Evolutionary conservation across 176 grass and related monocot genomes (phyloP).

Genomic region (Zea mays): DNA sequence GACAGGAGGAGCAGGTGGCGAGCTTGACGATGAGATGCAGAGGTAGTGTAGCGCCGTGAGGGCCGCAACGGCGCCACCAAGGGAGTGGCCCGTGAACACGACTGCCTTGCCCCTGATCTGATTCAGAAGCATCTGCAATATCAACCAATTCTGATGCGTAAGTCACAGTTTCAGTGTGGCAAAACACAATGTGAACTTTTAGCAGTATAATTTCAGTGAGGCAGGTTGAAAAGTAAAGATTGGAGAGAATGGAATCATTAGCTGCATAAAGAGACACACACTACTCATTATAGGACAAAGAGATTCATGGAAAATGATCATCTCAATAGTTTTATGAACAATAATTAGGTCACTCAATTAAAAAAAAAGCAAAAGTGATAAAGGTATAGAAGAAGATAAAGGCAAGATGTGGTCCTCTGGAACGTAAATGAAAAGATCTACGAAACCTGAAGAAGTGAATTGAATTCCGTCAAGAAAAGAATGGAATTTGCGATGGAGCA

Average conservation of each 20-base stretch:
- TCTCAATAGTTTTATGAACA: constrained; percentile 5
- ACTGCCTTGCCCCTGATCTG: constrained; percentile 74
- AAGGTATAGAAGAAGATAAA: not conserved
- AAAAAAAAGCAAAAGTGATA: constrained; percentile 11
- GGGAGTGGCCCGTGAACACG: constrained; percentile 82
- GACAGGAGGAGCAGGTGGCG: constrained; percentile 44
- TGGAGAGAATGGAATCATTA: not conserved
- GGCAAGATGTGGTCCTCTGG: constrained; percentile 20
- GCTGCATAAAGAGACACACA: constrained; percentile 5
- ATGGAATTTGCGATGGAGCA: not conserved
- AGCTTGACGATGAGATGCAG: constrained; percentile 55
- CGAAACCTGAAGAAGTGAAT: not conserved
- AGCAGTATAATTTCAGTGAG: not conserved
- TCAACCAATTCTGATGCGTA: not conserved
- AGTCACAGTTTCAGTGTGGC: not conserved
- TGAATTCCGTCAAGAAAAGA: not conserved
- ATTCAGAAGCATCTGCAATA: constrained; percentile 61
- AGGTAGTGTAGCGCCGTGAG: constrained; percentile 72
- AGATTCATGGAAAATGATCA: not conserved
- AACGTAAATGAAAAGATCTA: constrained; percentile 21
- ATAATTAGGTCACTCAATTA: not conserved
- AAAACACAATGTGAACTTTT: too few species aligned
- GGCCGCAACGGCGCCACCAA: constrained; percentile 70
- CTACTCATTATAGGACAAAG: not conserved
- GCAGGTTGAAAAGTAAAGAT: not conserved